phyloP scores from a whole-genome alignment of 805 yeast genomes.

The Metschnikowia continentalis region DNA sequence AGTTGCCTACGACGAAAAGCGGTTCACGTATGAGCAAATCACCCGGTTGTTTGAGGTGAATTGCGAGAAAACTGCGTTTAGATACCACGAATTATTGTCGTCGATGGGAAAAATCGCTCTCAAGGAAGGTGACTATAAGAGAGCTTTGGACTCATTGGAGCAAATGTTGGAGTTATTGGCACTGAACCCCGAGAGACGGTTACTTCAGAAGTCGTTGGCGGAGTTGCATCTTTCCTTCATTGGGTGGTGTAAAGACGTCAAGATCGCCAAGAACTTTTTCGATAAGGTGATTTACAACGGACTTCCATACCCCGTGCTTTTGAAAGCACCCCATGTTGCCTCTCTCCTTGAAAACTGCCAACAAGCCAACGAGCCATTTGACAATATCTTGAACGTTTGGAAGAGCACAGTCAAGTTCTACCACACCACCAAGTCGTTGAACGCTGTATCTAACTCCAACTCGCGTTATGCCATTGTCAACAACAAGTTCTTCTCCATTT shows the following conservation, averaged over 20 bases:
- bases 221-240: slow-evolving; percentile 76
- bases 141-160: slow-evolving; percentile 63
- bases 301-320: slow-evolving; percentile 67
- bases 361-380: slow-evolving; percentile 53
- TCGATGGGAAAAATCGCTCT: slow-evolving; percentile 76
- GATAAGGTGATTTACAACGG: slow-evolving; percentile 65
- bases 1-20: slow-evolving; percentile 56
- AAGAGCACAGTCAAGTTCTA: slow-evolving; percentile 54
- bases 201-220: slow-evolving; percentile 41
- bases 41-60: slow-evolving; percentile 50
- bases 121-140: slow-evolving; percentile 56
- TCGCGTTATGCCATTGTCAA: slow-evolving; percentile 71
- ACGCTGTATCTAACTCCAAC: slow-evolving; percentile 42
- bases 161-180: slow-evolving; percentile 46
- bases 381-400: slow-evolving; percentile 61
- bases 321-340: slow-evolving; percentile 71
- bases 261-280: slow-evolving; percentile 69
- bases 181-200: background rate
- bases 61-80: slow-evolving; percentile 24
- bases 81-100: slow-evolving; percentile 48
- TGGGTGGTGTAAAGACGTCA: slow-evolving; percentile 70
- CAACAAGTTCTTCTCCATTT: slow-evolving; percentile 62
- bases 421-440: slow-evolving; percentile 35
- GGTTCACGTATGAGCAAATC: slow-evolving; percentile 57
- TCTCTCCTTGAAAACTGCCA: slow-evolving; percentile 59